Percentiles rank a stretch among this genome's conserved stretches.
These are phyloP conservation scores for Aspergillus sp. DNA, from an alignment of 2,329 filamentous ascomycete species.

Conservation along the genomic window DNA sequence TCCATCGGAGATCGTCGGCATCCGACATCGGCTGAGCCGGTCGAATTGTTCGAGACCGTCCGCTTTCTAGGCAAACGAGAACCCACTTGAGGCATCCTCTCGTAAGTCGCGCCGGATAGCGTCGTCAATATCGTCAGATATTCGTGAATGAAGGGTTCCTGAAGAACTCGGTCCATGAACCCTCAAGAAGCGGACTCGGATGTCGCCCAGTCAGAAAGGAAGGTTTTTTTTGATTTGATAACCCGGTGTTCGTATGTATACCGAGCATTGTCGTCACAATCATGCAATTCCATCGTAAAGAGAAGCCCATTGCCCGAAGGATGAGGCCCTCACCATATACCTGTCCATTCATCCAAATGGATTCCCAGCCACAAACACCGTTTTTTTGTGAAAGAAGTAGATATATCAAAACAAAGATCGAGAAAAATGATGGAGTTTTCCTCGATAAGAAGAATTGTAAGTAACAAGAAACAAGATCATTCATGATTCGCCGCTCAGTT, in stretches of 20 bases:
- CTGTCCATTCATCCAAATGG: conserved; percentile 7
- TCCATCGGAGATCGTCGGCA: neutral
- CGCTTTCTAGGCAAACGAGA: neutral
- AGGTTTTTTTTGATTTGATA: neutral
- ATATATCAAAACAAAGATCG: conserved; percentile 18
- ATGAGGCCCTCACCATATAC: neutral
- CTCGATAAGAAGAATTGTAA: conserved; percentile 7
- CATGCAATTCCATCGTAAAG: conserved; percentile 29
- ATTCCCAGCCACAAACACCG: conserved; percentile 18
- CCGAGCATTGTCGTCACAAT: conserved; percentile 28
- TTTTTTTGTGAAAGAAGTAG: conserved; percentile 5
- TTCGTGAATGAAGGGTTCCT: neutral
- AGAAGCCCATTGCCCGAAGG: conserved; percentile 22
- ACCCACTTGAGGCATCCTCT: neutral
- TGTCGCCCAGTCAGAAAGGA: neutral
- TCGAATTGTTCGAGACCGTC: neutral
- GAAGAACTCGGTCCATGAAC: neutral
- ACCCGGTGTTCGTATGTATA: conserved; percentile 9
- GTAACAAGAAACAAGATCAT: conserved; percentile 6
- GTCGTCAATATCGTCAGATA: conserved; percentile 10
- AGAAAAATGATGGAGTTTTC: conserved; percentile 1
- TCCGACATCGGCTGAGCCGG: neutral
- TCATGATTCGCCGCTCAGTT: conserved; percentile 36
- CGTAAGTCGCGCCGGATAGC: neutral
- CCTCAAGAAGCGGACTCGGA: neutral